Percentiles rank a stretch among this genome's conserved stretches.
phyloP scores from a whole-genome alignment of 495 filamentous ascomycete species.

The Neurospora hispaniola region DNA sequence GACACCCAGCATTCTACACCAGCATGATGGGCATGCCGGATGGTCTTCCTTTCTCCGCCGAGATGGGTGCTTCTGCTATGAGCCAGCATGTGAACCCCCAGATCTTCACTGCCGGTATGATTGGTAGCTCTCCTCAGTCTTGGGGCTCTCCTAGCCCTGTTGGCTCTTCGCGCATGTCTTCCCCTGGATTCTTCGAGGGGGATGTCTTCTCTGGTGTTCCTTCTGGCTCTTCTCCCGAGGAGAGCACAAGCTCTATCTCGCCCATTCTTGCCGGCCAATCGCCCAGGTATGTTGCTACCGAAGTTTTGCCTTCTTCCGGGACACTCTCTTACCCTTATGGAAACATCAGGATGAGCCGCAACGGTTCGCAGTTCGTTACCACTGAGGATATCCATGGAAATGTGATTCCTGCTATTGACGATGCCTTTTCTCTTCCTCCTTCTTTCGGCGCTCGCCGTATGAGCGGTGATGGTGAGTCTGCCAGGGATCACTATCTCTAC shows the following conservation, averaged over 20 bases:
- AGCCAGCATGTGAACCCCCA: slow-evolving; percentile 36
- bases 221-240: slow-evolving; percentile 30
- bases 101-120: slow-evolving; percentile 34
- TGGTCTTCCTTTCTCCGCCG: slow-evolving; percentile 31
- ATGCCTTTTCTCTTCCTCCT: slow-evolving; percentile 34
- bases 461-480: slow-evolving; percentile 48
- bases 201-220: slow-evolving; percentile 35
- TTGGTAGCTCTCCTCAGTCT: slow-evolving; percentile 33
- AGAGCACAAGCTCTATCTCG: slow-evolving; percentile 36
- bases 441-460: slow-evolving; percentile 32
- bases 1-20: slow-evolving; percentile 26
- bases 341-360: slow-evolving; percentile 20
- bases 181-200: slow-evolving; percentile 34
- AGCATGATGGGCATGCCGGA: slow-evolving; percentile 29
- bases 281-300: slow-evolving; percentile 35
- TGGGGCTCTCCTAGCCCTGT: slow-evolving; percentile 41
- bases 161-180: slow-evolving; percentile 35
- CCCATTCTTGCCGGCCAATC: slow-evolving; percentile 36
- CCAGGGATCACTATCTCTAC: slow-evolving; percentile 71
- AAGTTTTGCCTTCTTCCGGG: slow-evolving; percentile 1
- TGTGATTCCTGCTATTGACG: slow-evolving; percentile 23
- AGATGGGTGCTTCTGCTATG: slow-evolving; percentile 24
- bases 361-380: slow-evolving; percentile 25
- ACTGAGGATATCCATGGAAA: slow-evolving; percentile 34
- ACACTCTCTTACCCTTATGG: slow-evolving; percentile 16